Evolutionary conservation across 371 early-diverging fungal genomes (phyloP), one percentile per base, ranked within the genome.

Genomic region (Mucor circinelloides): DNA sequence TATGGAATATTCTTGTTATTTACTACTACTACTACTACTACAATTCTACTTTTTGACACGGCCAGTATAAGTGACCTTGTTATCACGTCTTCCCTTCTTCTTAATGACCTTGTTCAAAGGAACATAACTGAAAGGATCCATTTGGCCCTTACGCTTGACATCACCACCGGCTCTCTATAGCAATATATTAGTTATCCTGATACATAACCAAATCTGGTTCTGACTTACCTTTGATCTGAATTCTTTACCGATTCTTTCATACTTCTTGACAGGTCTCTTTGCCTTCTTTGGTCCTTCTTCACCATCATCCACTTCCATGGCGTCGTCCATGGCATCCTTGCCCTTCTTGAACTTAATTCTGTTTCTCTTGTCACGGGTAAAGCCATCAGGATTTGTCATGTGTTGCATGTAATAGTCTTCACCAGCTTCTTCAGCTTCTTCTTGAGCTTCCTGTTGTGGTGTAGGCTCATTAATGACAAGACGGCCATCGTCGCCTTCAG

Each of bases 41-140:
- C 48, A 27, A 23, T 31, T 30, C 61, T 74, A 83, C 66, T 81
- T 81, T 63, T 74, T 79, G 48, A 80, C 67, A 68, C 75, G 73
- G 55, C 84, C 84, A 25, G 84, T 84, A 40, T 70, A 81, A 48
- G 84, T 81, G 40, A 84, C 58, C 56, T 69, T 76, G 48, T 74
- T 67, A 30, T 79, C 77, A 52, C 70, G 72, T 63, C 74, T 74
- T 58, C 78, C 78, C 74, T 82, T 85, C 71, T 80, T 79, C 72
- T 81, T 86, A 61, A 75, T 80, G 25, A 81, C 79, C 73, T 84
- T 84, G 54, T 78, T 84, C 68, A 98, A 85, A 57, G 99, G 97
- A 52, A 98, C 88, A 79, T 97, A 98, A n/a, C 96, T 95, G 74
- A 87, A 96, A 42, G 99, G 99, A 79, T 98, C 97, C 7, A 94